Conservation (phyloP, 2,329 filamentous ascomycete species). For the Metarhizium brunneum region DNA sequence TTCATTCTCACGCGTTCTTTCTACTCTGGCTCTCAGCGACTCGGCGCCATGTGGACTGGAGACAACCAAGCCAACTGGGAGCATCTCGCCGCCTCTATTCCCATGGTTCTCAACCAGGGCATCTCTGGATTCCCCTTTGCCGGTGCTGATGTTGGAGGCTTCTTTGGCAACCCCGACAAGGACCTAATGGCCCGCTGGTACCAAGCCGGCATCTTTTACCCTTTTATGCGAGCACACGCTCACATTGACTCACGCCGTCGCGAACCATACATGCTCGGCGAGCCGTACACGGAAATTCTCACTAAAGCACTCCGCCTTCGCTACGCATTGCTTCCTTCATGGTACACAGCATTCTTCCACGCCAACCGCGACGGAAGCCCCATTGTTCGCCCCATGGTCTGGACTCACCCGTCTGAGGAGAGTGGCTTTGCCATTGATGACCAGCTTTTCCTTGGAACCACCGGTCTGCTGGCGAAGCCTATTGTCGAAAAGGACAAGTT, state of each 20-base stretch:
- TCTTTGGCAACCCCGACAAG: constrained; percentile 93
- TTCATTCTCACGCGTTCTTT: constrained; percentile 92
- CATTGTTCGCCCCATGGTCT: constrained; percentile 87
- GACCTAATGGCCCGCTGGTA: constrained; percentile 93
- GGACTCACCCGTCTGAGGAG: constrained; percentile 80
- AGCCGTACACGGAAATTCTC: constrained; percentile 79
- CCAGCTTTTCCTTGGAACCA: constrained; percentile 83
- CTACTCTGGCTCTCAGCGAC: constrained; percentile 80
- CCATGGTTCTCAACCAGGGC: constrained; percentile 89
- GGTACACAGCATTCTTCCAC: constrained; percentile 96
- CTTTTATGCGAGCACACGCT: constrained; percentile 94
- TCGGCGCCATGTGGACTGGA: constrained; percentile 97
- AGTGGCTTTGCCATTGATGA: constrained; percentile 82
- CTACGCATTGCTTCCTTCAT: constrained; percentile 81
- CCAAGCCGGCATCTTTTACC: constrained; percentile 92
- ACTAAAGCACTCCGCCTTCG: constrained; percentile 79
- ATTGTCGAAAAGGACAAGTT: constrained; percentile 69
- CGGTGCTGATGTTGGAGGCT: constrained; percentile 92
- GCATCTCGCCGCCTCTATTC: constrained; percentile 79
- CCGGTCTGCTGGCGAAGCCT: constrained; percentile 87
- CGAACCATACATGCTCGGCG: constrained; percentile 81
- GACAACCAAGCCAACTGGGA: constrained; percentile 94
- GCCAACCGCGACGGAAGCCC: constrained; percentile 75
- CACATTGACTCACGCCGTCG: constrained; percentile 93
- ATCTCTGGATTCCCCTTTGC: constrained; percentile 91